Conservation (phyloP, 2,329 filamentous ascomycete genomes). For the Clarireedia sp. region DNA sequence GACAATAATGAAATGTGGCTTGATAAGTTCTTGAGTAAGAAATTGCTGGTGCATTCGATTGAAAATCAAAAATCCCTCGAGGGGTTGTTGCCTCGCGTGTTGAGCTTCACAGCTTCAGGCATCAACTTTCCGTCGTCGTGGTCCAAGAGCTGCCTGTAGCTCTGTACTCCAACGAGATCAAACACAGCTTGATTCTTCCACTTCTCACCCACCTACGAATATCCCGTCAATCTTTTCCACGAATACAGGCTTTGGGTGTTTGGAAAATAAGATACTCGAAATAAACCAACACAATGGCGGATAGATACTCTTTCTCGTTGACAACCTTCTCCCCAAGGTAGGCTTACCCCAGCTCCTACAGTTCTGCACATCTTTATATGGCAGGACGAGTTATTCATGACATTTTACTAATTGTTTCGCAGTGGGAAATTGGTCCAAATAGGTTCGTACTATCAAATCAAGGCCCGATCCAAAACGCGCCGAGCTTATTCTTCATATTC, state of each 20-base stretch:
- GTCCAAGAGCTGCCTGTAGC: slow-evolving; percentile 18
- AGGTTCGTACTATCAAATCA: slow-evolving; percentile 45
- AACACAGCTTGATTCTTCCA: slow-evolving; percentile 18
- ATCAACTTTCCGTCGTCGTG: slow-evolving; percentile 7
- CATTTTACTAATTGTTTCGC: slow-evolving; percentile 21
- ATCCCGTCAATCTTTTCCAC: slow-evolving; percentile 4
- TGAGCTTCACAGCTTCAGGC: slow-evolving; percentile 6
- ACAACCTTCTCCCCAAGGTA: slow-evolving; percentile 99
- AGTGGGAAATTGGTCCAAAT: slow-evolving; percentile 99
- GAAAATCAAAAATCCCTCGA: not conserved
- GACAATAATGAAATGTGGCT: slow-evolving; percentile 12
- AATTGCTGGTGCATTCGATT: not conserved
- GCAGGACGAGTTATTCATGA: slow-evolving; percentile 8
- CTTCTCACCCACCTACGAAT: slow-evolving; percentile 5
- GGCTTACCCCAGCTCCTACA: slow-evolving; percentile 32
- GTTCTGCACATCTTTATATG: slow-evolving; percentile 8
- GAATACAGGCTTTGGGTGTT: not conserved
- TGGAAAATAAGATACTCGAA: slow-evolving; percentile 3
- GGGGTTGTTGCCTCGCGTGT: slow-evolving; percentile 1
- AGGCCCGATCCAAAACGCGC: slow-evolving; percentile 3
- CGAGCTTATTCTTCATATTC: slow-evolving; percentile 8
- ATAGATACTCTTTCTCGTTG: slow-evolving; percentile 98
- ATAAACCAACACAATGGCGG: slow-evolving; percentile 62
- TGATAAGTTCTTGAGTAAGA: not conserved
- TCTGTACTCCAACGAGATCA: slow-evolving; percentile 5